Percentiles rank a stretch among this genome's conserved stretches.
phyloP scores from a whole-genome alignment of 306 rosid species.

The Luffa aegyptiaca region DNA sequence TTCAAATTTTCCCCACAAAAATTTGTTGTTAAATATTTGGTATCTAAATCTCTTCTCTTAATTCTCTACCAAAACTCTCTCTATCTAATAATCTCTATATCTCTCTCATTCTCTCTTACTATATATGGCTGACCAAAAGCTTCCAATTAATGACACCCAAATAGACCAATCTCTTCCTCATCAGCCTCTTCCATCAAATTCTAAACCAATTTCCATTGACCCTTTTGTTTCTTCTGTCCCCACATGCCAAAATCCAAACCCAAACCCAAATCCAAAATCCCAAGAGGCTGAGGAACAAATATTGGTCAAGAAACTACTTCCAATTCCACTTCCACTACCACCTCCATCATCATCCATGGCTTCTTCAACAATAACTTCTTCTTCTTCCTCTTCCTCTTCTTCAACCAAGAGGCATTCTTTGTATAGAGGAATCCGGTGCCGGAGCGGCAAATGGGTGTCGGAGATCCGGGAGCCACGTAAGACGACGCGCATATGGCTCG shows the following conservation, averaged over 20 bases:
- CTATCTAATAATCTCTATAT: not conserved
- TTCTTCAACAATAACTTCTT: slow-evolving; percentile 1
- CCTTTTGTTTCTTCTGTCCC: slow-evolving; percentile 2
- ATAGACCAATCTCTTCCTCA: not conserved
- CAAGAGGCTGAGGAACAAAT: not conserved
- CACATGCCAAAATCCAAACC: not conserved
- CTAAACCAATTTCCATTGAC: not conserved
- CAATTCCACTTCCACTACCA: too few species aligned
- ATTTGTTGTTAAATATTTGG: not conserved
- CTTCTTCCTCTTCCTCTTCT: not conserved
- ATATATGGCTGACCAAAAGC: slow-evolving; percentile 9
- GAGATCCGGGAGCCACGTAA: slow-evolving; percentile 66
- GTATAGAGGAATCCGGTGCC: slow-evolving; percentile 45
- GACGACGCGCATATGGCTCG: slow-evolving; percentile 51
- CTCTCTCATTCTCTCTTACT: not conserved
- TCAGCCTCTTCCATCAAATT: not conserved
- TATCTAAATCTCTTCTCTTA: not conserved
- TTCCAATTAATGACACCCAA: not conserved
- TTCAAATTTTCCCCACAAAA: not conserved
- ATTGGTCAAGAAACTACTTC: not conserved
- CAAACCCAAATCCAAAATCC: not conserved
- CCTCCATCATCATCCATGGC: slow-evolving; percentile 9
- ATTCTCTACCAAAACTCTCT: not conserved
- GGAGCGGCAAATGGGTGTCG: slow-evolving; percentile 60
- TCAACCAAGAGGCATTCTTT: slow-evolving; percentile 31